Conservation (phyloP, 768 basidiomycete species). For the Boletus reticuloceps region DNA sequence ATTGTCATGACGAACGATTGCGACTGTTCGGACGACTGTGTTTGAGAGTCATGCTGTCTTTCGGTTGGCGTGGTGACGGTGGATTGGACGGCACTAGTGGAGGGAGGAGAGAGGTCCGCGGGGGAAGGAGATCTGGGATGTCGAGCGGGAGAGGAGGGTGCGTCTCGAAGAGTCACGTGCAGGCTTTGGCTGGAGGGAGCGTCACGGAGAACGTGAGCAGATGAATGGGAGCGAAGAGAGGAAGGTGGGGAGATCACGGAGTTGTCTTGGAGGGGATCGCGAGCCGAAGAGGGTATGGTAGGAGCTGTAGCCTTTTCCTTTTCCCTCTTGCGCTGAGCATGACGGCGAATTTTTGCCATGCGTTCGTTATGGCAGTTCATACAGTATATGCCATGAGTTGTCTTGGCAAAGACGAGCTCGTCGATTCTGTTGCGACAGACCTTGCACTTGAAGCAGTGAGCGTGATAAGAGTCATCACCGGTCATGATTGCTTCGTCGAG, state of each 20-base stretch:
- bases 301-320: conserved; percentile 43
- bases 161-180: conserved; percentile 10
- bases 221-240: conserved; percentile 22
- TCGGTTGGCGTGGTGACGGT: conserved; percentile 20
- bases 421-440: conserved; percentile 94
- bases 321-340: conserved; percentile 85
- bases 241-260: conserved; percentile 33
- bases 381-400: conserved; percentile 96
- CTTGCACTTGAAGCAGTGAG: conserved; percentile 97
- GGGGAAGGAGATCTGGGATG: conserved; percentile 14
- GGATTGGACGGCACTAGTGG: neutral
- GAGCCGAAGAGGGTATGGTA: conserved; percentile 24
- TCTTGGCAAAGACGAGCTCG: conserved; percentile 98
- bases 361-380: conserved; percentile 99
- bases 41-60: conserved; percentile 7
- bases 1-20: conserved; percentile 44
- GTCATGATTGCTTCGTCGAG: conserved; percentile 99
- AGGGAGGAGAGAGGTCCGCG: conserved; percentile 3
- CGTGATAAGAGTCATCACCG: conserved; percentile 97
- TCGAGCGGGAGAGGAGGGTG: neutral
- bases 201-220: conserved; percentile 23
- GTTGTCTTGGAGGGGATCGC: conserved; percentile 36
- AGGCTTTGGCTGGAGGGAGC: conserved; percentile 24
- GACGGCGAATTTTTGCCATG: conserved; percentile 87
- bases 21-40: conserved; percentile 24